Evolutionary conservation across 495 filamentous ascomycete species (phyloP), one percentile per base, ranked within the genome.

Genomic region (Podospora didyma): DNA sequence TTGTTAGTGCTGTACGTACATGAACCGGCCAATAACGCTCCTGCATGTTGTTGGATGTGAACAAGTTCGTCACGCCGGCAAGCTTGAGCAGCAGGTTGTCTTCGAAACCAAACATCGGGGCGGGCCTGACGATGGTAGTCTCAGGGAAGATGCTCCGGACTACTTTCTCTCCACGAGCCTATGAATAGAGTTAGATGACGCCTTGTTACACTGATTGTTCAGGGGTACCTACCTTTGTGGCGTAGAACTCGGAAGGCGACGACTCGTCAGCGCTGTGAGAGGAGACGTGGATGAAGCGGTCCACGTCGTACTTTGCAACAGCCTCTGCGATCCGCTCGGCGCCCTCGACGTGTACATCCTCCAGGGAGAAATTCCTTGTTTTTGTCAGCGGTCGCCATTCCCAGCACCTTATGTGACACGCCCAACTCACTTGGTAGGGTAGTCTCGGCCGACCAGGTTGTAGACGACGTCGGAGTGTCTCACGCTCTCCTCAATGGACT

Each of bases 381-480:
- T 6, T 48, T 49, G 54, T 79, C 63, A 77, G 67, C 44, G 64
- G 24, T 7, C 34, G 5, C n/a, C 16, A 21, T n/a, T n/a, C 16
- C 7, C 46, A 10, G 7, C 6, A 45, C 37, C 16, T 12, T 35
- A 37, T 16, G 10, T 23, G 26, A 2, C 17, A 2, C 7, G 11
- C 2, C 12, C 39, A 23, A 77, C 85, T 71, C 72, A 95, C 90
- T 99, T 99, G 59, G 94, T 99, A 61, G 93, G 89, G 66, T 97
- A 97, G 66, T 90, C 86, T 26, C 92, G 88, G 50, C 94, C 94
- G 60, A 96, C 79, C 60, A 99, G 82, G 73, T 97, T 99, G 80
- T 92, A 97, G 46, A 99, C 94, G 50, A 96, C 85, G 65, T 99
- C 94, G 28, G 92, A 96, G 74, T 99, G 94, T 67, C 94, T 82